A percentile compares a stretch with the other conserved stretches of the same genome.
These are phyloP conservation scores for Taphrina flavorubra DNA, from an alignment of 1,139 yeast species.

Conservation along the genomic window DNA sequence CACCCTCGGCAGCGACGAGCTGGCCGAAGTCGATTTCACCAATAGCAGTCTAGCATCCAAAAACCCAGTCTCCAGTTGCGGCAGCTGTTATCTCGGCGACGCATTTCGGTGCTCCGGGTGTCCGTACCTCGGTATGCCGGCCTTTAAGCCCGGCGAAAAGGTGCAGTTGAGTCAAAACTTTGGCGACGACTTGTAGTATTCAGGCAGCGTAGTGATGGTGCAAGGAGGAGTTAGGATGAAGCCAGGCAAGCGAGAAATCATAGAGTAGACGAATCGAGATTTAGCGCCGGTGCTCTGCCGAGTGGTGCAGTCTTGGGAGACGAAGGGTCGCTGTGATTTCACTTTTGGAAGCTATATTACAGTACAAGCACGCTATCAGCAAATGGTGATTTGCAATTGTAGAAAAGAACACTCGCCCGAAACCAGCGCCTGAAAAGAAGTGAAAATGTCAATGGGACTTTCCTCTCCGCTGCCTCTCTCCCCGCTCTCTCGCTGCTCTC, in stretches of 20 bases:
- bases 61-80: slow-evolving; percentile 82
- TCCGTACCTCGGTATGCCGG: slow-evolving; percentile 95
- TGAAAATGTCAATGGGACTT: neutral
- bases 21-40: slow-evolving; percentile 88
- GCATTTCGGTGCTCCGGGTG: slow-evolving; percentile 98
- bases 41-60: slow-evolving; percentile 79
- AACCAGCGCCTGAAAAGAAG: neutral
- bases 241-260: too few species aligned
- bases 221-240: too few species aligned
- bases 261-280: too few species aligned
- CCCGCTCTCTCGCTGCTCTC: neutral
- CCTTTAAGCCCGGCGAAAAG: slow-evolving; percentile 90
- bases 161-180: slow-evolving; percentile 40
- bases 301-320: too few species aligned
- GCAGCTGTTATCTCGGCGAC: slow-evolving; percentile 94
- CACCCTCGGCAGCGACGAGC: slow-evolving; percentile 66
- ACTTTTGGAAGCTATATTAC: neutral
- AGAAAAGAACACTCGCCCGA: neutral
- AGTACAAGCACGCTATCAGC: neutral
- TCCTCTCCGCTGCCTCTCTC: neutral
- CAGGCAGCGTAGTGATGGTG: too few species aligned
- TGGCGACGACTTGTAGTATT: slow-evolving; percentile 32
- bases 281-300: too few species aligned
- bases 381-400: neutral
- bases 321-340: too few species aligned